A percentile compares a stretch with the other conserved stretches of the same genome.
Conservation (phyloP, 2,329 filamentous ascomycete genomes). For the Ophiostoma ulmi region DNA sequence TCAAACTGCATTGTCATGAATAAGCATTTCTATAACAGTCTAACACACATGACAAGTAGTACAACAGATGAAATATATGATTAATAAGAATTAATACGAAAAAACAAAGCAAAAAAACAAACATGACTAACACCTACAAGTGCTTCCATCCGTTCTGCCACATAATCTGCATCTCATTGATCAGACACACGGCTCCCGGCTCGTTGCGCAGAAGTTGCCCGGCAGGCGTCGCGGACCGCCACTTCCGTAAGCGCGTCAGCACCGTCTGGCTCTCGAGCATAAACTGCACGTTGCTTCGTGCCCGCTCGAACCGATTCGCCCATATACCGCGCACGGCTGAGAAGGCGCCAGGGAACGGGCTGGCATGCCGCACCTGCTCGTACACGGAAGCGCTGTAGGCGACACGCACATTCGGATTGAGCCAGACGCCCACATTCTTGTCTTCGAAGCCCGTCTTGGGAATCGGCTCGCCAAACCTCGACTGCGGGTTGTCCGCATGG, state of each 20-base stretch:
- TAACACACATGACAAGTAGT: neutral
- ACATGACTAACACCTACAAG: slow-evolving; percentile 35
- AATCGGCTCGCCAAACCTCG: slow-evolving; percentile 26
- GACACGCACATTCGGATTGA: slow-evolving; percentile 66
- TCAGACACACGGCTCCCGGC: slow-evolving; percentile 47
- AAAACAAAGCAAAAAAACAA: neutral
- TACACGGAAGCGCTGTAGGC: slow-evolving; percentile 56
- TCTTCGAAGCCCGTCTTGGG: neutral
- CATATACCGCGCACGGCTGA: slow-evolving; percentile 53
- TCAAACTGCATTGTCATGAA: neutral
- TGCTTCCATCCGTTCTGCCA: slow-evolving; percentile 56
- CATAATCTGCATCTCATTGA: slow-evolving; percentile 58
- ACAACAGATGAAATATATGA: neutral
- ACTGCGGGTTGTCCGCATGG: slow-evolving; percentile 63
- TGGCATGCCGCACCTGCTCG: slow-evolving; percentile 38
- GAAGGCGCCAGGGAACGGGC: slow-evolving; percentile 44
- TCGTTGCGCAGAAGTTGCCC: slow-evolving; percentile 36
- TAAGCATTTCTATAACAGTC: neutral
- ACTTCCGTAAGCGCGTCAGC: slow-evolving; percentile 39
- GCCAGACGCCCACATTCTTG: slow-evolving; percentile 50
- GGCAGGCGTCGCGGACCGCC: slow-evolving; percentile 35
- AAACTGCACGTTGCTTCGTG: slow-evolving; percentile 38
- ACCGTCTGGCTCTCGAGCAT: slow-evolving; percentile 39
- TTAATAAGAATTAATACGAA: neutral
- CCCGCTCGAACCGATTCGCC: slow-evolving; percentile 51